Evolutionary conservation across 1,284 basidiomycete species (phyloP).

Genomic region (Phlebopus sp.): DNA sequence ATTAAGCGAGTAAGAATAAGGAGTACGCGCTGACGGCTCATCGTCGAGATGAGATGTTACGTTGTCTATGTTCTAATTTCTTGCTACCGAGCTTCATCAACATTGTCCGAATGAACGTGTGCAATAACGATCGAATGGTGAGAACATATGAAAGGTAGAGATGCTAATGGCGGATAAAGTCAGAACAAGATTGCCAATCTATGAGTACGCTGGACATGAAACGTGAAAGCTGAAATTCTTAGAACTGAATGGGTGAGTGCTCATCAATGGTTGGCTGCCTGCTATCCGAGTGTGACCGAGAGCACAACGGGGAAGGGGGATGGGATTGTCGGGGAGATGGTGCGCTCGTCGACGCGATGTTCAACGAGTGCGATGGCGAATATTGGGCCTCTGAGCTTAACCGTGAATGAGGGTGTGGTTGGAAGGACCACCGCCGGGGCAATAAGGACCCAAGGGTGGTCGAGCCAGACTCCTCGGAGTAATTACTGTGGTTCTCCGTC

Average conservation of each 20-base stretch:
- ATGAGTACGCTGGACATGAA: slow-evolving; percentile 1
- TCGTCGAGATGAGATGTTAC: slow-evolving; percentile 4
- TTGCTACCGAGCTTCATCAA: background rate
- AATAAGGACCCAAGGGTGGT: slow-evolving; percentile 42
- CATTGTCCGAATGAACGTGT: slow-evolving; percentile 9
- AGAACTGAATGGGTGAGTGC: slow-evolving; percentile 19
- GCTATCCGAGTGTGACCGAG: slow-evolving; percentile 26
- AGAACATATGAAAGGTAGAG: background rate
- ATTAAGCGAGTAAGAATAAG: slow-evolving; percentile 11
- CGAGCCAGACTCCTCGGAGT: slow-evolving; percentile 37
- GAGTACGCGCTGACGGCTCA: background rate
- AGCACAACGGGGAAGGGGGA: slow-evolving; percentile 27
- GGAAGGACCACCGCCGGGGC: slow-evolving; percentile 46
- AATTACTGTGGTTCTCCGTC: slow-evolving; percentile 29
- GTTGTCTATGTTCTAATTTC: slow-evolving; percentile 1
- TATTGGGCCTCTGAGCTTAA: slow-evolving; percentile 33
- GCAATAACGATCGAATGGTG: background rate
- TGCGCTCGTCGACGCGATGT: slow-evolving; percentile 20
- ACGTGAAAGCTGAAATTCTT: slow-evolving; percentile 1
- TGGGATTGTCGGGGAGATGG: slow-evolving; percentile 30
- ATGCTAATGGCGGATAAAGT: slow-evolving; percentile 1
- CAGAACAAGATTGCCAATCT: slow-evolving; percentile 8
- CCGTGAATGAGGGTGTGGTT: slow-evolving; percentile 37
- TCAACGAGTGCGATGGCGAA: slow-evolving; percentile 18
- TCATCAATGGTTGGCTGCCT: slow-evolving; percentile 37